Evolutionary conservation across 1,284 basidiomycete species (phyloP).

Genomic region (Apiotrichum brassicae): DNA sequence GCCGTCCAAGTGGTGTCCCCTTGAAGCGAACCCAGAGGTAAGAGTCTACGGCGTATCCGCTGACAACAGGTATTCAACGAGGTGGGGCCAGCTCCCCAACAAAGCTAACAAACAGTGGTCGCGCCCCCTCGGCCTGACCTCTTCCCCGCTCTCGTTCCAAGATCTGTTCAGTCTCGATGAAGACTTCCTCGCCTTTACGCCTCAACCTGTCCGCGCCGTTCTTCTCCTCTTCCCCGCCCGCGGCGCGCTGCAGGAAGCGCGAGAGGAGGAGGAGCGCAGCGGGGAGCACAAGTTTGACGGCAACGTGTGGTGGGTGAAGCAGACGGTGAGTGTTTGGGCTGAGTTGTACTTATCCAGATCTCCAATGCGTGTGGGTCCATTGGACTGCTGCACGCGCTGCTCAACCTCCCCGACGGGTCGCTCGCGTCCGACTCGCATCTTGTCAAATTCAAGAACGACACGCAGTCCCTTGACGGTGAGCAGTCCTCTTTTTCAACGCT

Average conservation of each 20-base stretch:
- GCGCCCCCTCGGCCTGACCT: constrained; percentile 61
- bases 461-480: constrained; percentile 31
- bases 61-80: constrained; percentile 44
- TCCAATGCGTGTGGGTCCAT: constrained; percentile 85
- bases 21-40: constrained; percentile 71
- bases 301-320: constrained; percentile 48
- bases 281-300: constrained; percentile 30
- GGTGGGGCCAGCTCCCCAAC: constrained; percentile 19
- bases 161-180: constrained; percentile 77
- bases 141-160: constrained; percentile 57
- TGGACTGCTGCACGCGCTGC: constrained; percentile 66
- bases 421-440: constrained; percentile 28
- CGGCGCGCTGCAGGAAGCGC: constrained; percentile 51
- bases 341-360: too few species aligned
- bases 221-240: constrained; percentile 73
- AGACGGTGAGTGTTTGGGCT: constrained; percentile 41
- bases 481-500: background rate
- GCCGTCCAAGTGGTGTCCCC: constrained; percentile 55
- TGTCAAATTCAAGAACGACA: constrained; percentile 37
- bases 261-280: constrained; percentile 49
- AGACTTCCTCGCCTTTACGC: constrained; percentile 65
- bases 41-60: constrained; percentile 19
- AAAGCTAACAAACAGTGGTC: constrained; percentile 60
- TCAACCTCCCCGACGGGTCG: constrained; percentile 35
- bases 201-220: constrained; percentile 68